Evolutionary conservation across 129 eudicot genomes (phyloP), one percentile per base, ranked within the genome.

Genomic region (Heracleum sosnowskyi): DNA sequence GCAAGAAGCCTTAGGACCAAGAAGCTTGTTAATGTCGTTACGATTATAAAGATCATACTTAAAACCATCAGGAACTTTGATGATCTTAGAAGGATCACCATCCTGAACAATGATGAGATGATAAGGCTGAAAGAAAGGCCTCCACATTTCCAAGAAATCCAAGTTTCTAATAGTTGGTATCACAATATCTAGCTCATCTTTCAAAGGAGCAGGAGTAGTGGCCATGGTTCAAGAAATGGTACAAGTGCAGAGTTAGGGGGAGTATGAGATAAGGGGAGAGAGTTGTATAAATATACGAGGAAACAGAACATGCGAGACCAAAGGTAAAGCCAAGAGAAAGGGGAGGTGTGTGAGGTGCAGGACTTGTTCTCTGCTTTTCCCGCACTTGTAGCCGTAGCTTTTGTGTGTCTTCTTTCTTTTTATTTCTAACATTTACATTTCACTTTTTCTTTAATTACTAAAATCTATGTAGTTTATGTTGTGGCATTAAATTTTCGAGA

Each of bases 71-170:
- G 96, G 96, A 18, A 90, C 96, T 4, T 57, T 72, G 77, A 90
- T 90, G 37, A 76, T 86, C 75, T 83, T 88, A 18, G 90, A 73
- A 11, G 96, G 96, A 62, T 90, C 96, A 3, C 96, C 96, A n/a
- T 90, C 96, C 44, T 90, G 96, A 57, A 90, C 90, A 34, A 90
- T 90, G 88, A 90, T 90, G 72, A 90, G 63, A 73, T 90, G 96
- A 81, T 90, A 90, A 11, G 88, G 90, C 83, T 90, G 83, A 78
- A 90, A 88, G 79, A 90, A 90, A 5, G 92, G 81, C 37, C 92
- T 84, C 96, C 96, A 90, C 85, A 86, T 88, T 76, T 90, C 96
- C 18, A 90, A 81, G 78, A 90, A 90, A 79, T 88, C 96, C 9
- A 90, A 83, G 87, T 88, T 90, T 60, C 96, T 79, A 47, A 90